Base-by-base conservation (phyloP, 73 alveolate species). In the Blepharisma stoltei region DNA sequence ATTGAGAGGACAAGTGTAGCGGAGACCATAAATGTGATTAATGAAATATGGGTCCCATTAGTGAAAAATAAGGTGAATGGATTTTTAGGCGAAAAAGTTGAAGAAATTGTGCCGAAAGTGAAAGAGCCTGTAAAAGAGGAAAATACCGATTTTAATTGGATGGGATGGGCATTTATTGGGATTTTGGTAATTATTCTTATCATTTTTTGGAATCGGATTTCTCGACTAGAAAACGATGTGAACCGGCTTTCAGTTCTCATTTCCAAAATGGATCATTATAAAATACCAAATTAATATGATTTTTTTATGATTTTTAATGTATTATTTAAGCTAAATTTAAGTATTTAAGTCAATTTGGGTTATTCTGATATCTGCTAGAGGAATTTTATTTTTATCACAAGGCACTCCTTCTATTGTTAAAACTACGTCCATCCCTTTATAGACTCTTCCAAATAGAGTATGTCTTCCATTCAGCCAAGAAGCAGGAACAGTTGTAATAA, bases 371-470 rank as follows among this genome's bases (percentile, higher is more conserved):
- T 83, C 88, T 53, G 52, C 78, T 76, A 82, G 66, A 5, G 97
- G 97, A 71, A 80, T 91, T 75, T 89, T 89, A 53, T 77, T 54
- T 37, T 78, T 86, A 82, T 91, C 96, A 6, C 86, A 82, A 32
- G 88, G 84, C 0, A 83, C 87, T 21, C 71, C 85, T 78, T 83
- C 93, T 14, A 91, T 89, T 67, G 85, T 82, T 21, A 52, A 67
- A 32, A 90, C 88, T 60, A 85, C 84, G 46, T 89, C 95, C 84
- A 85, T 78, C 46, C 97, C 97, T 27, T 84, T 80, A 6, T 70
- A 54, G 14, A 95, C 97, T 81, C 86, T 85, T 8, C 99, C 99
- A 84, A 93, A 95, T 6, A 95, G 93, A 0, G 99, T 90, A 84
- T 95, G 98, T 83, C 81, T 70, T 50, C 93, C 94, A 88, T 95